Evolutionary conservation across 129 eudicot species (phyloP), one percentile per base, ranked within the genome.

Genomic region (Erigeron canadensis): DNA sequence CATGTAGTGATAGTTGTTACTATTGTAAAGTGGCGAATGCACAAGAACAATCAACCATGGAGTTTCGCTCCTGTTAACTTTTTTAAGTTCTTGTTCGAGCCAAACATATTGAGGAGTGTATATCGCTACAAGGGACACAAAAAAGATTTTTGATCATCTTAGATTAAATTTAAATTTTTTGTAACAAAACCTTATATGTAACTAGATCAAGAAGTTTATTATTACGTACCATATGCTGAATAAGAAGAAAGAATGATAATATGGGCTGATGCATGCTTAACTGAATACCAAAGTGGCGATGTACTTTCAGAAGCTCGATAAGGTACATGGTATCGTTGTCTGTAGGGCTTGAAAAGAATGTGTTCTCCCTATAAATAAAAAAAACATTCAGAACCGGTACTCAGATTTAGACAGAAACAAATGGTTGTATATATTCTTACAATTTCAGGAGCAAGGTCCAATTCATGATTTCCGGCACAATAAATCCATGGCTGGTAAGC

Each of bases 201-300:
- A 6, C 15, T 2, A 42, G 10, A 10, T 2, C 5, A 28, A 28
- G 34, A 28, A 28, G 34, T 10, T 5, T 8, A 1, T 1, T 19
- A 22, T 39, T 28, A 55, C 40, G 34, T 85, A 87, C 91, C 86
- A 58, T 57, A 87, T 11, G 95, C 88, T 3, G 95, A 87, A 71
- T 91, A 91, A 67, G 91, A 85, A 73, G 91, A 87, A n/a, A 90
- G 91, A 62, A 90, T 87, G 19, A 90, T 87, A 38, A 85, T 85
- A 55, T 90, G 72, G 10, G 96, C 58, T 0, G 97, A 85, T 75
- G 89, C 97, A 4, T 86, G 79, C 71, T 81, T 85, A 47, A 90
- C 77, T 3, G 97, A 85, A 76, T 87, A 90, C 97, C 97, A 87
- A 72, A 85, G 95, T 19, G 97, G 97, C 13, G 91, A 85, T 45